Evolutionary conservation across 2,329 filamentous ascomycete species (phyloP).

Genomic region (Cercospora zeae-maydis): DNA sequence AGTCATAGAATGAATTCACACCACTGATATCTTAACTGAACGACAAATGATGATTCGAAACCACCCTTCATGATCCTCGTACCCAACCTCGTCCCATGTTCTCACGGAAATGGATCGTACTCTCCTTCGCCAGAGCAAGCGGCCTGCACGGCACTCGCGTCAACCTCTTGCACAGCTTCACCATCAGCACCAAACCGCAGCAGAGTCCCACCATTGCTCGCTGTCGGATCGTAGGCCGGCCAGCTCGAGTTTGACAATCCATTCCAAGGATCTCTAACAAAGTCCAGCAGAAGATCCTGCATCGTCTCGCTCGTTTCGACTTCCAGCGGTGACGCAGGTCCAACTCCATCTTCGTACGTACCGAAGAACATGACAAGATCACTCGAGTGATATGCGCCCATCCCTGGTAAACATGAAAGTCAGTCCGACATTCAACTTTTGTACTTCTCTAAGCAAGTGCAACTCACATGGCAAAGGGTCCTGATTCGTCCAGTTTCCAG

Average conservation of each 20-base stretch:
- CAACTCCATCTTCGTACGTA: constrained; percentile 32
- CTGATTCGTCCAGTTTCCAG: constrained; percentile 6
- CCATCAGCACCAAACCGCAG: constrained; percentile 24
- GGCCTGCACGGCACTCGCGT: constrained; percentile 18
- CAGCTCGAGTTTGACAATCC: constrained; percentile 32
- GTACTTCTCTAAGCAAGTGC: no score
- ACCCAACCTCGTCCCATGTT: background rate
- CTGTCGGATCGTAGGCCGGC: constrained; percentile 31
- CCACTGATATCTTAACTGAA: no score
- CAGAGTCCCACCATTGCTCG: constrained; percentile 15
- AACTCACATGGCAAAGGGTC: background rate
- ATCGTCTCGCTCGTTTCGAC: constrained; percentile 33
- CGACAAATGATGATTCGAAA: no score
- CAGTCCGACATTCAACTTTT: background rate
- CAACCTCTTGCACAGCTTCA: constrained; percentile 21
- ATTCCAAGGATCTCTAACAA: constrained; percentile 34
- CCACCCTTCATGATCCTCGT: background rate
- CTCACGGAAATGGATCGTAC: background rate
- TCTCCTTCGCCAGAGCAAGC: constrained; percentile 15
- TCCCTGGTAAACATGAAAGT: constrained; percentile 19
- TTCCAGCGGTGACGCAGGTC: constrained; percentile 33
- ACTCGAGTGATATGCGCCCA: constrained; percentile 38
- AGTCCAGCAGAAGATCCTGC: constrained; percentile 40
- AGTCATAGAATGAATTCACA: no score
- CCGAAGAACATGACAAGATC: constrained; percentile 40